Base-by-base conservation (phyloP, 768 basidiomycete species). In the Cantharellus cinnabarinus region DNA sequence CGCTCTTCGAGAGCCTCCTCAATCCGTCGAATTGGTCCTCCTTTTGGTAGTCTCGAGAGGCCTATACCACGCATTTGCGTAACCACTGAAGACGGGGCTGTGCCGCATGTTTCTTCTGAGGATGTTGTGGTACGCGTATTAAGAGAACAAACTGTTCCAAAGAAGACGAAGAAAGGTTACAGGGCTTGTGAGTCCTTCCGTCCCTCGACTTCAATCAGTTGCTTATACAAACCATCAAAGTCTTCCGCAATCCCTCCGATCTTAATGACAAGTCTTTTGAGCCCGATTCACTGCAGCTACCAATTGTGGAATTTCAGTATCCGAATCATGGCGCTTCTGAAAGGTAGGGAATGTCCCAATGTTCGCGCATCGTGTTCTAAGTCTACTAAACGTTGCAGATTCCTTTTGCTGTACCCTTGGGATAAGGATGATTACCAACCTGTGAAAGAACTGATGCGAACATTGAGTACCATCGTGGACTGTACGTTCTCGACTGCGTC, bases 401-500 rank as follows among this genome's bases (percentile, higher is more conserved):
- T 80, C 71, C 76, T 85, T 62, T 75, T 89, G 61, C 76, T 89
- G 57, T 79, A 76, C 50, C 88, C 88, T 39, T 85, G 81, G 65
- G 87, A 90, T 73, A 80, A 80, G 64, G 86, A 90, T 64, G 85
- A 89, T 63, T 90, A 89, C 69, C 83, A 85, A 67, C 88, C 88
- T 10, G 82, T 90, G 59, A 76, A 82, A 74, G 84, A 84, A 66
- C 72, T 90, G 41, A 83, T 86, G 71, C 74, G 76, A 61, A 76
- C 81, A 5, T 69, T 90, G 38, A 75, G 81, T 67, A 79, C 79
- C 55, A 87, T 89, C 52, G 70, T 88, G 60, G 77, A 85, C 70
- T 76, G 85, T 84, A 44, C 42, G 64, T 58, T 7, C 38, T 35
- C 10, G 10, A 15, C 4, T 1, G 29, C 37, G 34, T 38, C 44